These are phyloP conservation scores for Teratosphaeria viscida DNA, from an alignment of 2,329 filamentous ascomycete genomes.

Conservation along the genomic window DNA sequence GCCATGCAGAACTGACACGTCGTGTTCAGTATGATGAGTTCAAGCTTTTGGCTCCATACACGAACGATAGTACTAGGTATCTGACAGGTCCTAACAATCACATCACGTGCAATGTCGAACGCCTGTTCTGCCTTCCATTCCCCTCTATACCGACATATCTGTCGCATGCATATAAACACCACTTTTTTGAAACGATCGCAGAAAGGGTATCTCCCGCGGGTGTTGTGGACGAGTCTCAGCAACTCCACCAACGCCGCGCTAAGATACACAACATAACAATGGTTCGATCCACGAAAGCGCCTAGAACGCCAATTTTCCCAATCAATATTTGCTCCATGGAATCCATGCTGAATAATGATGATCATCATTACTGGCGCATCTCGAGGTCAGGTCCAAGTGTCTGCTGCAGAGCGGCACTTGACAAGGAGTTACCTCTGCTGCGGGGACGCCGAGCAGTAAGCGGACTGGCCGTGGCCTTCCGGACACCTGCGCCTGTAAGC, in stretches of 20 bases:
- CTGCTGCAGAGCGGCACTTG: constrained; percentile 3
- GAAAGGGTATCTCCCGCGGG: background rate
- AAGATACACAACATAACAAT: constrained; percentile 3
- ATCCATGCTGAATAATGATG: background rate
- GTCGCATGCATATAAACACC: background rate
- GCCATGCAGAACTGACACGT: background rate
- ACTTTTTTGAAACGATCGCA: background rate
- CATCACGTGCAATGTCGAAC: background rate
- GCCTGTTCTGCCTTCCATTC: background rate
- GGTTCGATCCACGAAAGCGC: background rate
- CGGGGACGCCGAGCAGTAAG: constrained; percentile 10
- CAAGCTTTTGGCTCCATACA: background rate
- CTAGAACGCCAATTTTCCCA: background rate
- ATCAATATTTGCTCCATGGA: background rate
- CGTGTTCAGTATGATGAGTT: background rate
- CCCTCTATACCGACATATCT: background rate
- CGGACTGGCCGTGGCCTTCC: constrained; percentile 15
- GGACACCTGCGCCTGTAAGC: constrained; percentile 18
- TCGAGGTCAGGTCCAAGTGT: constrained; percentile 4
- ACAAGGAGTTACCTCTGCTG: constrained; percentile 9
- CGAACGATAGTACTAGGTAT: background rate
- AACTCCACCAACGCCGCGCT: constrained; percentile 13
- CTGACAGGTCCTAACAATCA: background rate
- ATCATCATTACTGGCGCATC: constrained; percentile 1
- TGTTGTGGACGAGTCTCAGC: background rate